phyloP scores from a whole-genome alignment of 805 yeast species.

The Kuraishia piskuri region DNA sequence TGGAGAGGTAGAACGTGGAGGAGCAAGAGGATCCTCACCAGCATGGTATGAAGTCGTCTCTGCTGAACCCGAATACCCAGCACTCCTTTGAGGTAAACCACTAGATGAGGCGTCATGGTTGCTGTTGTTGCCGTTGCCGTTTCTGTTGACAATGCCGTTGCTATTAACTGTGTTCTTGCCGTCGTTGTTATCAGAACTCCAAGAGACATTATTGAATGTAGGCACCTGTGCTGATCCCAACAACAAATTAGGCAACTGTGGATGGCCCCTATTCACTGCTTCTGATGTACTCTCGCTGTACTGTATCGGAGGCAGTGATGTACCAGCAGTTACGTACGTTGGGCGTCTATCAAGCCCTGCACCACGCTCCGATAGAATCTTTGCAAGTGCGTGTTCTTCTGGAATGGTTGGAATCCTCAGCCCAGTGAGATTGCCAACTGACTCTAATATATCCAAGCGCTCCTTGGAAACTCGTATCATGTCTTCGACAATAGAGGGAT shows the following conservation, averaged over 20 bases:
- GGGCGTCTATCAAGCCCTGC: neutral
- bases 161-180: neutral
- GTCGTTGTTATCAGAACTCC: slow-evolving; percentile 4
- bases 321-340: neutral
- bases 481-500: slow-evolving; percentile 50
- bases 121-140: neutral
- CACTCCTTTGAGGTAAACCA: neutral
- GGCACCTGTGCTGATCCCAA: slow-evolving; percentile 3
- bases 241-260: neutral
- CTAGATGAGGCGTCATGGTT: too few relatives aligned
- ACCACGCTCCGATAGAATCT: neutral
- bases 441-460: slow-evolving; percentile 27
- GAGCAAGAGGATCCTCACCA: neutral
- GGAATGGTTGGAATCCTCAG: neutral
- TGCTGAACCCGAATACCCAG: neutral
- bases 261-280: neutral
- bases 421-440: slow-evolving; percentile 13
- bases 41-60: neutral
- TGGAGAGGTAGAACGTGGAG: neutral
- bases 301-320: neutral
- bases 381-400: neutral
- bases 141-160: neutral
- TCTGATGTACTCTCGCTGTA: neutral
- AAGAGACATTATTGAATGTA: slow-evolving; percentile 11
- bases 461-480: slow-evolving; percentile 53